A percentile compares a stretch with the other conserved stretches of the same genome.
Conservation (phyloP, 202 grass and related monocot genomes). For the Setaria italica region DNA sequence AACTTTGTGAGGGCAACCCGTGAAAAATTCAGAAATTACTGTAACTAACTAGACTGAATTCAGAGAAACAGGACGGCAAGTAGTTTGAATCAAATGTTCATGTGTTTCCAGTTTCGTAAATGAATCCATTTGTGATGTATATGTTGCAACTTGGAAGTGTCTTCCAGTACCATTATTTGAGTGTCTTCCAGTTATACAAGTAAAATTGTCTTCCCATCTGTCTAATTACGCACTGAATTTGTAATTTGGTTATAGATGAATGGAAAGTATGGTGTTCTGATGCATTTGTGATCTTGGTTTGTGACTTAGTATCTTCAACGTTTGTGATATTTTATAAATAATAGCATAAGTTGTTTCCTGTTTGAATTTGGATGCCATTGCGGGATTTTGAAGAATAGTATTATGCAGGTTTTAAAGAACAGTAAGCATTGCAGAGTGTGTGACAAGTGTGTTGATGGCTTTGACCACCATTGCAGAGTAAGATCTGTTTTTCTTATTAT, state of each 20-base stretch:
- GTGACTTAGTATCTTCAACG: background rate
- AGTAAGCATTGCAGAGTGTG: slow-evolving; percentile 99
- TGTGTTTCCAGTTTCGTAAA: background rate
- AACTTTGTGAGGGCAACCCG: slow-evolving; percentile 12
- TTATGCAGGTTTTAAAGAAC: slow-evolving; percentile 84
- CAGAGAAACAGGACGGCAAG: background rate
- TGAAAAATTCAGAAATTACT: slow-evolving; percentile 27
- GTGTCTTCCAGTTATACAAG: slow-evolving; percentile 5
- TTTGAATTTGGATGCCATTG: slow-evolving; percentile 3
- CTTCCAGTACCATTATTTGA: background rate
- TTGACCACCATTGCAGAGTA: slow-evolving; percentile 99
- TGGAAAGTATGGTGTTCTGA: background rate
- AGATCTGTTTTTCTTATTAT: slow-evolving; percentile 23
- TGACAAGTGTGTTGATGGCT: slow-evolving; percentile 97
- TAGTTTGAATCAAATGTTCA: slow-evolving; percentile 12
- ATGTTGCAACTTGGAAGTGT: background rate
- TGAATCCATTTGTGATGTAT: background rate
- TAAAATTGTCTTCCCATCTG: background rate
- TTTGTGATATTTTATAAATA: background rate
- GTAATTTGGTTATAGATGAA: background rate
- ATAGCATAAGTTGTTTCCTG: slow-evolving; percentile 4
- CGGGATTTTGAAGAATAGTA: slow-evolving; percentile 73
- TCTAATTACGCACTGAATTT: slow-evolving; percentile 5
- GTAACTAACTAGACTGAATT: slow-evolving; percentile 17
- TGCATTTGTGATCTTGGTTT: slow-evolving; percentile 16